Percentiles rank a stretch among this genome's conserved stretches.
phyloP scores from a whole-genome alignment of 1,139 yeast genomes.

The Nakaseomyces kungkrabaensis region DNA sequence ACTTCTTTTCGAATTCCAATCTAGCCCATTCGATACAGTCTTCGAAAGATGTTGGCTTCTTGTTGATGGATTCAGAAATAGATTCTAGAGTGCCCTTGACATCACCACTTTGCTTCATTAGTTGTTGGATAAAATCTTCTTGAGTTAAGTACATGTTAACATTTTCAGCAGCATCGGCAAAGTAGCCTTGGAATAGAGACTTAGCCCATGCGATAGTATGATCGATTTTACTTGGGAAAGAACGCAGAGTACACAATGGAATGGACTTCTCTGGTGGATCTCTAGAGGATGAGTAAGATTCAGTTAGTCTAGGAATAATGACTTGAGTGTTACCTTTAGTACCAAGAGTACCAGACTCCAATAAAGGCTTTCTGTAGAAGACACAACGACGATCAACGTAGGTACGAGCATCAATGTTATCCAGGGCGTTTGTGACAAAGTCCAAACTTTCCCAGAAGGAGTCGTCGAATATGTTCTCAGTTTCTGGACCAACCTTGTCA shows the following conservation, averaged over 20 bases:
- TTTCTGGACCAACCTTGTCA: constrained; percentile 90
- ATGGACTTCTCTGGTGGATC: constrained; percentile 98
- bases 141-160: constrained; percentile 85
- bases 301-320: constrained; percentile 84
- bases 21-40: constrained; percentile 97
- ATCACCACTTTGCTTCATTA: constrained; percentile 85
- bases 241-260: constrained; percentile 92
- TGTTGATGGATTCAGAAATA: constrained; percentile 58
- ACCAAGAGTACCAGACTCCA: constrained; percentile 96
- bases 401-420: constrained; percentile 94
- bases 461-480: constrained; percentile 79
- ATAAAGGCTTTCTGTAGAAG: constrained; percentile 78
- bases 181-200: constrained; percentile 87
- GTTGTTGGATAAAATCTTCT: constrained; percentile 84
- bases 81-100: constrained; percentile 79
- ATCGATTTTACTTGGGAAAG: constrained; percentile 95
- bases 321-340: constrained; percentile 98
- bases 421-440: constrained; percentile 91
- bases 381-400: constrained; percentile 96
- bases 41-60: constrained; percentile 83
- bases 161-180: constrained; percentile 82
- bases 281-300: constrained; percentile 89
- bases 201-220: constrained; percentile 99
- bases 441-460: constrained; percentile 79
- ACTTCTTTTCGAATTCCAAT: constrained; percentile 74